A percentile compares a stretch with the other conserved stretches of the same genome.
Conservation (phyloP, 495 filamentous ascomycete species). For the Penicillium ucsense region DNA sequence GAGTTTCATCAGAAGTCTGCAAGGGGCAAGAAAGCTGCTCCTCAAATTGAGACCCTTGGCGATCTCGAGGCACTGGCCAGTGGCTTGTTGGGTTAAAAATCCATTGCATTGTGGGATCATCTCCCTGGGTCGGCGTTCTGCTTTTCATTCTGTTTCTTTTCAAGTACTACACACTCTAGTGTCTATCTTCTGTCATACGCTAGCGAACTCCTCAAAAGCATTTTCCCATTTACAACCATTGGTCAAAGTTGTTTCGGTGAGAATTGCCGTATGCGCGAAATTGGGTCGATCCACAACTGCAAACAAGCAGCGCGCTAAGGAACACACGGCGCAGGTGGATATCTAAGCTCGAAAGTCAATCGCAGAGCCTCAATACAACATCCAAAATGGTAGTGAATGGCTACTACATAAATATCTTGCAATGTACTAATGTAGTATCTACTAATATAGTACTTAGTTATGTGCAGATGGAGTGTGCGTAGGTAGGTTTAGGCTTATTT, state of each 20-base stretch:
- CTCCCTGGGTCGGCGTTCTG: conserved; percentile 2
- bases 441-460: too few species aligned
- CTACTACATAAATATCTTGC: too few species aligned
- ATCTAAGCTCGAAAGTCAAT: too few species aligned
- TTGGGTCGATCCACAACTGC: background rate
- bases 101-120: conserved; percentile 2
- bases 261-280: background rate
- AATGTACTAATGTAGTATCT: too few species aligned
- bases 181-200: conserved; percentile 2
- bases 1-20: conserved; percentile 33
- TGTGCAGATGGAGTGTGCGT: too few species aligned
- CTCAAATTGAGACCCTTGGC: conserved; percentile 72
- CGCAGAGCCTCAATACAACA: too few species aligned
- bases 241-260: conserved; percentile 4
- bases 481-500: too few species aligned
- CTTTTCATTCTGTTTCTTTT: conserved; percentile 3
- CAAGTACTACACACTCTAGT: background rate
- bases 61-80: conserved; percentile 84
- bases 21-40: conserved; percentile 34
- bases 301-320: too few species aligned
- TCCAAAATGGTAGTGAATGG: too few species aligned
- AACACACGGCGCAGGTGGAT: too few species aligned
- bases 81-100: conserved; percentile 54
- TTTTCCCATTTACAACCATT: conserved; percentile 3
- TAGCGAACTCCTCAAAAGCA: conserved; percentile 14